Conservation (phyloP, 306 rosid genomes). For the Mimosa bimucronata region DNA sequence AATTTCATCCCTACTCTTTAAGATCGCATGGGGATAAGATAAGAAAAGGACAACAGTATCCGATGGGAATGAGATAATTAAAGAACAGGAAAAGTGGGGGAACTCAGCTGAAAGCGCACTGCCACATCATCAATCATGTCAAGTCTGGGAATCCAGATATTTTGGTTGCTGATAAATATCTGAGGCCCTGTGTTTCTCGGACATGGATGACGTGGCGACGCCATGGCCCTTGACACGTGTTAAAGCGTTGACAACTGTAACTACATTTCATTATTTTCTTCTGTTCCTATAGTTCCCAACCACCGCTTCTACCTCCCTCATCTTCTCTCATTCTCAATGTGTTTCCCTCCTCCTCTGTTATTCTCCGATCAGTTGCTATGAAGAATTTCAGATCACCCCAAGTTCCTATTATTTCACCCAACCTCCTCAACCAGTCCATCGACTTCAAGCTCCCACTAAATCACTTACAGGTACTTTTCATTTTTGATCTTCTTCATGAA, state of each 20-base stretch:
- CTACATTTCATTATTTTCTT: slow-evolving; percentile 29
- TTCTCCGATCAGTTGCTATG: background rate
- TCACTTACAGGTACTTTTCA: slow-evolving; percentile 32
- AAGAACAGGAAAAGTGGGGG: slow-evolving; percentile 2
- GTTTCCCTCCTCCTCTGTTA: background rate
- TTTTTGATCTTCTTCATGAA: background rate
- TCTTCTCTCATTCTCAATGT: background rate
- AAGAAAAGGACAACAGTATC: background rate
- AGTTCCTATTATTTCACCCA: slow-evolving; percentile 33
- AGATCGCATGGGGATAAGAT: background rate
- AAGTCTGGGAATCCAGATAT: slow-evolving; percentile 49
- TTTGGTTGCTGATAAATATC: slow-evolving; percentile 65
- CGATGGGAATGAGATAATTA: background rate
- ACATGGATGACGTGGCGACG: slow-evolving; percentile 60
- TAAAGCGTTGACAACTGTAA: slow-evolving; percentile 74
- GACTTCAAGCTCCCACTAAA: background rate
- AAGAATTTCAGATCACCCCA: slow-evolving; percentile 31
- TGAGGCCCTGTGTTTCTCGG: background rate
- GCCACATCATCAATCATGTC: background rate
- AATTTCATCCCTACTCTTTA: background rate
- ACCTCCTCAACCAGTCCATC: background rate
- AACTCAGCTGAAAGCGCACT: background rate
- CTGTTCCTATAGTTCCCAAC: slow-evolving; percentile 31
- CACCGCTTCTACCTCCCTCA: slow-evolving; percentile 32
- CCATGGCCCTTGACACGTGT: slow-evolving; percentile 72